A percentile compares a stretch with the other conserved stretches of the same genome.
Evolutionary conservation across 2,329 filamentous ascomycete genomes (phyloP).

Genomic region (Peltaster fructicola): DNA sequence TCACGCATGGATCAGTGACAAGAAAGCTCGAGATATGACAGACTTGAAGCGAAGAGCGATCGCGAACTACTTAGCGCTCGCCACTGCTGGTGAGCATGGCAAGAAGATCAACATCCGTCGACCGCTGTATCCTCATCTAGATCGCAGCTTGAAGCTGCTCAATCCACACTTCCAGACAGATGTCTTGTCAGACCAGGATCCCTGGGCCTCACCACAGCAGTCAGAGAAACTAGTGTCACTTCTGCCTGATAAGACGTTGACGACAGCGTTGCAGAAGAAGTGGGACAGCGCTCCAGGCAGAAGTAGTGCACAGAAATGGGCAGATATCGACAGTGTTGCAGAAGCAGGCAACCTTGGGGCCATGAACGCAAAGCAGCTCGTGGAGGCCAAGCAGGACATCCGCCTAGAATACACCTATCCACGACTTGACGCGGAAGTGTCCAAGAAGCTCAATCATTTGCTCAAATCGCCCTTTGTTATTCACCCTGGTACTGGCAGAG

Average conservation of each 20-base stretch:
- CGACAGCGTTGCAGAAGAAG: constrained; percentile 66
- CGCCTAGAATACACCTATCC: constrained; percentile 97
- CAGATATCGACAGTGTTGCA: constrained; percentile 76
- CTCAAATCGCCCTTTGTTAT: constrained; percentile 94
- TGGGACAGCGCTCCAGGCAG: constrained; percentile 75
- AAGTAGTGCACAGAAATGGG: constrained; percentile 68
- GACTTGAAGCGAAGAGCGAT: constrained; percentile 74
- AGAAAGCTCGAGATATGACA: constrained; percentile 64
- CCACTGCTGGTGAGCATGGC: constrained; percentile 71
- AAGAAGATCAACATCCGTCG: constrained; percentile 77
- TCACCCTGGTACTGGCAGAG: constrained; percentile 80
- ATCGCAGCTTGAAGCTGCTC: constrained; percentile 69
- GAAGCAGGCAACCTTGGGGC: constrained; percentile 61
- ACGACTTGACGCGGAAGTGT: constrained; percentile 88
- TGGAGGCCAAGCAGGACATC: constrained; percentile 88
- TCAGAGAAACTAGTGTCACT: constrained; percentile 65
- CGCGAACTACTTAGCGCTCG: constrained; percentile 73
- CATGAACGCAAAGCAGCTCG: constrained; percentile 38
- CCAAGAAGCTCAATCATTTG: constrained; percentile 95
- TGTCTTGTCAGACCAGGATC: constrained; percentile 70
- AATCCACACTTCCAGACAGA: constrained; percentile 70
- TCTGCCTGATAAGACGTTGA: constrained; percentile 63
- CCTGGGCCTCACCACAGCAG: constrained; percentile 55
- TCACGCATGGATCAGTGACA: constrained; percentile 96
- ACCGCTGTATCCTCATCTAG: constrained; percentile 77